Evolutionary conservation across 2,329 filamentous ascomycete species (phyloP), one percentile per base, ranked within the genome.

Genomic region (Didymella keratinophila): DNA sequence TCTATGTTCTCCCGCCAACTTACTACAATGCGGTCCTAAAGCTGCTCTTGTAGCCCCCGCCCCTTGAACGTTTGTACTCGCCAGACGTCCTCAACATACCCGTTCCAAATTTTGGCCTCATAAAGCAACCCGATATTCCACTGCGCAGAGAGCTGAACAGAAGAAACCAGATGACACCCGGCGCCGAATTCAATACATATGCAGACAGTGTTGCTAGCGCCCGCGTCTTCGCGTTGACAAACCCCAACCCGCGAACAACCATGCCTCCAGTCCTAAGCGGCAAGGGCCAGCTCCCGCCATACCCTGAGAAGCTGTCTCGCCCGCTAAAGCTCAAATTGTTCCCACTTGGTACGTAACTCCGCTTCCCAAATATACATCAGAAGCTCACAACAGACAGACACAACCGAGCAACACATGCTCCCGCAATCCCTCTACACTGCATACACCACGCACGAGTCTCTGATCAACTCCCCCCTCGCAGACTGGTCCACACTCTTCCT

Each of bases 181-280:
- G 89, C 12, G 92, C 91, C 62, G 95, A 99, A 76, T 99, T 99
- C 85, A 99, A 99, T 81, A 90, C 90, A 56, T 96, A 92, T 72
- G 93, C 95, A 57, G 96, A 99, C 63, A 76, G 77, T 46, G 70
- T 82, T 51, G 81, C 81, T 28, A 78, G 80, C 8, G 81, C 81
- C 1, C 75, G 81, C 42, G 69, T 83, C 32, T 82, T 81, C 55
- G 80, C 81, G 1, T 72, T 83, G 12, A 81, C 81, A n/a, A 80
- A 78, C 11, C 78, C 75, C 2, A 87, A 80, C 32, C 95, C 95
- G 0, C 78, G 83, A 12, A 90, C 88, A 2, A 97, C 93, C 4
- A 91, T 97, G 84, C 93, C 95, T 1, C 87, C 88, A 0, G 56
- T 66, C 0, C 79, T 88, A 12, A 83, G 85, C n/a, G 69, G 73